Evolutionary conservation across 2,329 filamentous ascomycete genomes (phyloP).

Genomic region (Hypoxylon sp.): DNA sequence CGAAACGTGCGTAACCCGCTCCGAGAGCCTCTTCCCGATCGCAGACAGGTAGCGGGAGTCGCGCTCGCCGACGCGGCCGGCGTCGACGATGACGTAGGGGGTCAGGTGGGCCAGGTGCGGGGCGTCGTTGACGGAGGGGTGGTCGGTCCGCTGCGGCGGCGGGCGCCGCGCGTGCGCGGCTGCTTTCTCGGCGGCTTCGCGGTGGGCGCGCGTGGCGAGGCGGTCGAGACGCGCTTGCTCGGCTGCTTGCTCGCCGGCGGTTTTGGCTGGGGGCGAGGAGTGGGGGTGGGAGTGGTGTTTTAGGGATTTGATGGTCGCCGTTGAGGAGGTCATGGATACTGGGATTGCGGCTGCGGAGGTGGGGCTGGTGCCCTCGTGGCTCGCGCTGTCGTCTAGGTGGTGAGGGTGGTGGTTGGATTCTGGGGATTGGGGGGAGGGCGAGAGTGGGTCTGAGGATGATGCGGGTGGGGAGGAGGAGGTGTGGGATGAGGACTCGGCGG

Average conservation of each 20-base stretch:
- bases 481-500: constrained; percentile 45
- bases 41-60: constrained; percentile 81
- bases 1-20: constrained; percentile 10
- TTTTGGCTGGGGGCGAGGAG: constrained; percentile 46
- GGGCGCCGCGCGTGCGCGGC: constrained; percentile 69
- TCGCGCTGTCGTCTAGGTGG: constrained; percentile 4
- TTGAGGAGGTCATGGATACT: constrained; percentile 35
- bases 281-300: not conserved
- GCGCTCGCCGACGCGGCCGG: constrained; percentile 81
- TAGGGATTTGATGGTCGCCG: constrained; percentile 22
- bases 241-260: constrained; percentile 69
- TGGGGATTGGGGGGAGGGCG: constrained; percentile 29
- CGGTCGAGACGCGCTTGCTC: constrained; percentile 74
- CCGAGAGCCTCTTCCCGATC: constrained; percentile 66
- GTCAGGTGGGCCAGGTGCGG: constrained; percentile 69
- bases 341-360: constrained; percentile 4
- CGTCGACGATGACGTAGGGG: constrained; percentile 81
- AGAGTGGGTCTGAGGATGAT: constrained; percentile 44
- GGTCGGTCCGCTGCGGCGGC: constrained; percentile 63
- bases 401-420: constrained; percentile 12
- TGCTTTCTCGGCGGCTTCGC: constrained; percentile 69
- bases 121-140: constrained; percentile 71
- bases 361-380: constrained; percentile 12
- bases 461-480: constrained; percentile 42
- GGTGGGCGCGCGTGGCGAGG: constrained; percentile 68